Percentiles rank a stretch among this genome's conserved stretches.
Evolutionary conservation across 352 stramenopile genomes (phyloP).

Genomic region (Pythium utonaiense): DNA sequence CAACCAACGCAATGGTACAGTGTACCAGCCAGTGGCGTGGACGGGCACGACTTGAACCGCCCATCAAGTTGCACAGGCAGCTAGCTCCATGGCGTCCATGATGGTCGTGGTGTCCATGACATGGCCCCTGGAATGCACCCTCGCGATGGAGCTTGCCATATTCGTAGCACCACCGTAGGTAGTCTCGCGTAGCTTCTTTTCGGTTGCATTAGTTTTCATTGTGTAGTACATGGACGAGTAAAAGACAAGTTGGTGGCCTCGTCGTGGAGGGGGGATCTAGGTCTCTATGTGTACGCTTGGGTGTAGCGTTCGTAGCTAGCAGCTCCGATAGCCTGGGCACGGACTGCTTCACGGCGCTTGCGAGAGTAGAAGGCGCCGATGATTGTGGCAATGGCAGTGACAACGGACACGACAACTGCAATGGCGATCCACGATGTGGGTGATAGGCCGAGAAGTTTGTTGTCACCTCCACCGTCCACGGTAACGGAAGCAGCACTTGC

Average conservation of each 20-base stretch:
- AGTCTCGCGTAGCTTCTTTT: no score
- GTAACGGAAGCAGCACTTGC: constrained; percentile 30
- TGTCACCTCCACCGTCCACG: constrained; percentile 62
- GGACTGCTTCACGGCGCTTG: constrained; percentile 40
- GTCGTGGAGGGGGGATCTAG: no score
- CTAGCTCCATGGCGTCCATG: no score
- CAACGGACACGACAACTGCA: constrained; percentile 40
- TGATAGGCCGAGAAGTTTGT: constrained; percentile 55
- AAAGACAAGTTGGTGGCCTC: not conserved
- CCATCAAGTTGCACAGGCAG: no score
- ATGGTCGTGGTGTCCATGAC: no score
- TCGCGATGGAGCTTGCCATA: no score
- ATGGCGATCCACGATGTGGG: constrained; percentile 56
- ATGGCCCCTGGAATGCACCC: no score
- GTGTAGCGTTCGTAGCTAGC: constrained; percentile 28
- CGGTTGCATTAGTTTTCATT: no score
- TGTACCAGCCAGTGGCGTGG: not conserved
- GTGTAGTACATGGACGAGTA: not conserved
- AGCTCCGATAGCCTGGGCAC: constrained; percentile 41
- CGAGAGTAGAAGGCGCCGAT: constrained; percentile 46
- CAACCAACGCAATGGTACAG: not conserved
- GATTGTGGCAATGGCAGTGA: constrained; percentile 47
- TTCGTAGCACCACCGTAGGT: no score
- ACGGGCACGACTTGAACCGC: no score
- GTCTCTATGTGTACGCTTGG: constrained; percentile 14